Evolutionary conservation across 768 basidiomycete species (phyloP).

Genomic region (Daedaleopsis sinensis): DNA sequence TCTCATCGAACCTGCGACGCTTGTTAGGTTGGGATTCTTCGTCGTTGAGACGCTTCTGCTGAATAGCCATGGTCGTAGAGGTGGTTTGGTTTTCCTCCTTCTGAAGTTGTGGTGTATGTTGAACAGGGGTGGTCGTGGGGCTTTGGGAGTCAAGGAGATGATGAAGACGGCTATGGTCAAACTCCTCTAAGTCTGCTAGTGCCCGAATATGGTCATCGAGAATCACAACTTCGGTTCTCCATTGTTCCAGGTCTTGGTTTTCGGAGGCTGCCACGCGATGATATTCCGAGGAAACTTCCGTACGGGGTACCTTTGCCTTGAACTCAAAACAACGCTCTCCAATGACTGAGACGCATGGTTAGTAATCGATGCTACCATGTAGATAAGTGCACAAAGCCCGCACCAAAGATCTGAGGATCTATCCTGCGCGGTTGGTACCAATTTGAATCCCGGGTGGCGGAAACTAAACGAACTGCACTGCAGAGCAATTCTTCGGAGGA

Average conservation of each 20-base stretch:
- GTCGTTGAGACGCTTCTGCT: not conserved
- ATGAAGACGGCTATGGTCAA: slow-evolving; percentile 9
- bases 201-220: slow-evolving; percentile 10
- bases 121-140: not conserved
- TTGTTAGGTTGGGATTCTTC: not conserved
- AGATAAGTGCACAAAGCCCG: not conserved
- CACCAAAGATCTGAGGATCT: not conserved
- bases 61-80: not conserved
- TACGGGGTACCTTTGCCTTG: not conserved
- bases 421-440: not conserved
- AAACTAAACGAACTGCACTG: not conserved
- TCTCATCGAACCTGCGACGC: not conserved
- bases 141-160: not conserved
- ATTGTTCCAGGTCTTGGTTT: not conserved
- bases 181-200: slow-evolving; percentile 14
- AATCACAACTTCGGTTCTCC: not conserved
- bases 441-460: not conserved
- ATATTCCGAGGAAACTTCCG: not conserved
- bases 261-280: not conserved
- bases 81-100: not conserved
- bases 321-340: not conserved
- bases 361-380: not conserved
- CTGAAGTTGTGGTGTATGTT: not conserved
- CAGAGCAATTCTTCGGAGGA: not conserved
- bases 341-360: not conserved